phyloP scores from a whole-genome alignment of 139 green algal genomes.

The Nannochloris sp. region DNA sequence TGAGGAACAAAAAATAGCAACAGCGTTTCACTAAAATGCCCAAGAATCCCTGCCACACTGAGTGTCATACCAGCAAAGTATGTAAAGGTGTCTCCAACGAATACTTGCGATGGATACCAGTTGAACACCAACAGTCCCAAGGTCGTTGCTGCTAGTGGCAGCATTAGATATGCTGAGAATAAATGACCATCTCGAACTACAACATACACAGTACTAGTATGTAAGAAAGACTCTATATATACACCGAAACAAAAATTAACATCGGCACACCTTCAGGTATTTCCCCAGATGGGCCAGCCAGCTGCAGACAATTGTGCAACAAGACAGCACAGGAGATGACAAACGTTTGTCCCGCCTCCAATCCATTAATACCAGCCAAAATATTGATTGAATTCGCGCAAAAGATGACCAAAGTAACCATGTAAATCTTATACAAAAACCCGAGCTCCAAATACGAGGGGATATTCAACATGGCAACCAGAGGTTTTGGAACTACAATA shows the following conservation, averaged over 20 bases:
- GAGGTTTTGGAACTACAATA: constrained; percentile 66
- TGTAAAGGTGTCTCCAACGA: constrained; percentile 99
- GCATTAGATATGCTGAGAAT: constrained; percentile 86
- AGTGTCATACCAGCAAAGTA: constrained; percentile 98
- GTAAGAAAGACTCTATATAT: neutral
- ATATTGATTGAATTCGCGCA: constrained; percentile 99
- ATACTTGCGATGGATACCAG: constrained; percentile 81
- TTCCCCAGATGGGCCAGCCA: constrained; percentile 22
- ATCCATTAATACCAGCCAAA: constrained; percentile 89
- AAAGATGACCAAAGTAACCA: constrained; percentile 89
- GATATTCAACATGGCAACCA: constrained; percentile 34
- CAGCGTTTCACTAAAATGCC: constrained; percentile 94
- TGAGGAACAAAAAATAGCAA: constrained; percentile 93
- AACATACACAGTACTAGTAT: neutral
- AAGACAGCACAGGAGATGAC: constrained; percentile 81
- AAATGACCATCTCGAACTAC: constrained; percentile 76
- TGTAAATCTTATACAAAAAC: constrained; percentile 88
- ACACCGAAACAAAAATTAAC: neutral
- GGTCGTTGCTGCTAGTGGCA: constrained; percentile 74
- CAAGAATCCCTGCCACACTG: constrained; percentile 93
- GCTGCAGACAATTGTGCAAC: constrained; percentile 64
- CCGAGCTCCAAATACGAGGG: constrained; percentile 68
- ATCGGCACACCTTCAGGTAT: neutral
- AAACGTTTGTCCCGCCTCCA: constrained; percentile 93
- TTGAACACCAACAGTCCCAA: constrained; percentile 81